A percentile compares a stretch with the other conserved stretches of the same genome.
Conservation (phyloP, 768 basidiomycete genomes). For the Amanita phalloides region DNA sequence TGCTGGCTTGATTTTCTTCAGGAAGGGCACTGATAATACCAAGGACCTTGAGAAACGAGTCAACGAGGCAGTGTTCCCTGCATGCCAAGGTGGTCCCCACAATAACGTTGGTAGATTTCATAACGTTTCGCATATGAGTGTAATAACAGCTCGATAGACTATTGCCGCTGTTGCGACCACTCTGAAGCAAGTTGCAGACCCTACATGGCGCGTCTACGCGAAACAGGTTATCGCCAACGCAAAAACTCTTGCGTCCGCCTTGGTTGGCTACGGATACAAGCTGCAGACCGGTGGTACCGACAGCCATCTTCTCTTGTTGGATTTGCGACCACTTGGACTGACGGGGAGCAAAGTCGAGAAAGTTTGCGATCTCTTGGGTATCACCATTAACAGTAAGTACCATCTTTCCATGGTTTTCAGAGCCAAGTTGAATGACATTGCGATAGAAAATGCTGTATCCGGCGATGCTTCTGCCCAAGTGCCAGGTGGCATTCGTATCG, state of each 20-base stretch:
- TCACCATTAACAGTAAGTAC: constrained; percentile 86
- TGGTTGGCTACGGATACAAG: constrained; percentile 79
- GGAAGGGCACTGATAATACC: constrained; percentile 74
- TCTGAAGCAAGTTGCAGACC: constrained; percentile 83
- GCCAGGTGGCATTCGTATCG: constrained; percentile 95
- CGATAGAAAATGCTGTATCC: constrained; percentile 86
- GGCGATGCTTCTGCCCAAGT: constrained; percentile 93
- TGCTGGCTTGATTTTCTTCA: constrained; percentile 97
- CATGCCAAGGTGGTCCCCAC: constrained; percentile 99
- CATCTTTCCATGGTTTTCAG: neutral
- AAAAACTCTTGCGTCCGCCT: constrained; percentile 56
- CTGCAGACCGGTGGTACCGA: constrained; percentile 96
- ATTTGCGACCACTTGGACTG: constrained; percentile 86
- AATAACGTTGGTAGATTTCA: constrained; percentile 61
- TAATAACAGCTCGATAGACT: constrained; percentile 36
- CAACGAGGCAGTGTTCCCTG: constrained; percentile 98
- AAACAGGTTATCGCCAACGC: constrained; percentile 93
- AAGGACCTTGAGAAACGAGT: constrained; percentile 92
- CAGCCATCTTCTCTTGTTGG: constrained; percentile 98
- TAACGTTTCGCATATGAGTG: neutral
- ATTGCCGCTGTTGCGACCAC: constrained; percentile 93
- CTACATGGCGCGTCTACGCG: constrained; percentile 85
- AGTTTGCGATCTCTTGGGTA: constrained; percentile 92
- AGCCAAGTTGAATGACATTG: neutral
- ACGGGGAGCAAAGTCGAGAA: constrained; percentile 99